Percentiles rank a stretch among this genome's conserved stretches.
Evolutionary conservation across 495 filamentous ascomycete genomes (phyloP).

Genomic region (Immersiella caudata): DNA sequence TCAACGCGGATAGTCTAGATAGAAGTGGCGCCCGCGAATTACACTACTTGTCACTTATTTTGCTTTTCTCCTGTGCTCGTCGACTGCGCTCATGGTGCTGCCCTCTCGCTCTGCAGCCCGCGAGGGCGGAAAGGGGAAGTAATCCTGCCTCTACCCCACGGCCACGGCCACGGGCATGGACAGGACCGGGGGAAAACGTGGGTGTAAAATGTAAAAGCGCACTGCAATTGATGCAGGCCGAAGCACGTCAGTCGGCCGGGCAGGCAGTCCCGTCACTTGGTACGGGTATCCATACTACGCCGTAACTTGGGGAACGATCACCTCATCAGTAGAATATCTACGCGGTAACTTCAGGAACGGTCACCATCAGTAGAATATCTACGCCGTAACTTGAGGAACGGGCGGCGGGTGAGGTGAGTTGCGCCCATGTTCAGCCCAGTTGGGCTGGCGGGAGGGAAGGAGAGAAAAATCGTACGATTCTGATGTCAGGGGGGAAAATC

Average conservation of each 20-base stretch:
- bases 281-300: neutral
- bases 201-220: neutral
- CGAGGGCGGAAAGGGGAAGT: too few species aligned
- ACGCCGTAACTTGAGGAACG: too few species aligned
- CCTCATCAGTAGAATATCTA: too few species aligned
- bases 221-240: neutral
- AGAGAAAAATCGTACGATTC: slow-evolving; percentile 41
- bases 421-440: slow-evolving; percentile 9
- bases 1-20: neutral
- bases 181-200: neutral
- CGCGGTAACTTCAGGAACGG: too few species aligned
- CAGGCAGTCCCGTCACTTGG: neutral
- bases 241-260: neutral
- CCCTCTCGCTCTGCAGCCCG: too few species aligned
- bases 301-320: too few species aligned
- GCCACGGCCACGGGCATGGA: too few species aligned
- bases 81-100: too few species aligned
- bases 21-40: neutral
- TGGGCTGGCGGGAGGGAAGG: slow-evolving; percentile 7
- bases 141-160: too few species aligned
- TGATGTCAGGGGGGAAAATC: slow-evolving; percentile 32
- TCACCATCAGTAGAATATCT: too few species aligned
- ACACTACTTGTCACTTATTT: neutral
- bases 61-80: neutral
- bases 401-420: neutral